Evolutionary conservation across 169 alveolate species (phyloP).

Genomic region (Cyclospora cayetanensis): DNA sequence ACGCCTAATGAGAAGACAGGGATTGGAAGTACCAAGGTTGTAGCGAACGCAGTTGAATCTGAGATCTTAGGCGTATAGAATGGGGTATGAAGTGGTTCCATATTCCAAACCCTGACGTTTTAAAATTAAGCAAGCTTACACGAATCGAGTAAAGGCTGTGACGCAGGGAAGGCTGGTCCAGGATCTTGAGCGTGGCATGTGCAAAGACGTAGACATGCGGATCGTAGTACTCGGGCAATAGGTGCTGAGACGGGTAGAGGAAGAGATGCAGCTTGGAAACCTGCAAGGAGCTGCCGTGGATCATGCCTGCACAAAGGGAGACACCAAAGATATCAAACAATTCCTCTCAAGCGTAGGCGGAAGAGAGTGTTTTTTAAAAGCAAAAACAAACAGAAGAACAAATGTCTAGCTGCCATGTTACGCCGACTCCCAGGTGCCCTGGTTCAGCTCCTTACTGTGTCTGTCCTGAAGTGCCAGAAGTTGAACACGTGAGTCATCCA

Average conservation of each 20-base stretch:
- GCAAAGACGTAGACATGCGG: conserved; percentile 72
- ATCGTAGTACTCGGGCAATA: conserved; percentile 61
- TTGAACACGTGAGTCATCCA: conserved; percentile 50
- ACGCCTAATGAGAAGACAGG: too few species aligned
- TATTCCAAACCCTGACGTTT: too few species aligned
- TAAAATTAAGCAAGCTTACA: conserved; percentile 44
- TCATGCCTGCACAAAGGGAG: conserved; percentile 58
- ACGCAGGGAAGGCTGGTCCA: conserved; percentile 64
- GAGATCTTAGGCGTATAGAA: too few species aligned
- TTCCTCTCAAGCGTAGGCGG: neutral
- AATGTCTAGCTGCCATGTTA: too few species aligned
- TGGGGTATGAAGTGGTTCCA: too few species aligned
- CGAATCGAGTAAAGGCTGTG: conserved; percentile 62
- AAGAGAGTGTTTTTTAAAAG: neutral
- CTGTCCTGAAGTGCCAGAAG: conserved; percentile 66
- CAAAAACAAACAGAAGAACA: neutral
- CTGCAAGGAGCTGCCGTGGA: conserved; percentile 65
- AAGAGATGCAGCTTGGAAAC: conserved; percentile 63
- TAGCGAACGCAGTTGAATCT: too few species aligned
- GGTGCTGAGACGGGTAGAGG: conserved; percentile 53
- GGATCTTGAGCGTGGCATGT: conserved; percentile 58
- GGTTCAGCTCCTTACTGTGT: conserved; percentile 40
- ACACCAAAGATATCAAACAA: neutral
- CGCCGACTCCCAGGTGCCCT: too few species aligned
- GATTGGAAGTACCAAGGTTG: too few species aligned